phyloP scores from a whole-genome alignment of 1,284 basidiomycete genomes.

The Cryptococcus floricola region DNA sequence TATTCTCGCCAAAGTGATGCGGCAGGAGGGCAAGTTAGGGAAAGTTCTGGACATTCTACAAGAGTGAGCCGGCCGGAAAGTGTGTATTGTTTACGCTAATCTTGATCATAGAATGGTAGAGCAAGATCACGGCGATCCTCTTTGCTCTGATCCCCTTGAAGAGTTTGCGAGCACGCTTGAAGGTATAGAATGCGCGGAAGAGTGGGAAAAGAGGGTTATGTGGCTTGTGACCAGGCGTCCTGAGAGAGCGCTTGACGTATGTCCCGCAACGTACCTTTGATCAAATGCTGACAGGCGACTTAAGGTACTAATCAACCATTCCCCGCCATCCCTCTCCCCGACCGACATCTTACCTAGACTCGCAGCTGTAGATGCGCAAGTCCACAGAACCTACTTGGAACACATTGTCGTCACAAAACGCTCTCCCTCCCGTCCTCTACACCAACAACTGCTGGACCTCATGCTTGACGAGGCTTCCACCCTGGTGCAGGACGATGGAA shows the following conservation, averaged over 20 bases:
- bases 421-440: constrained; percentile 49
- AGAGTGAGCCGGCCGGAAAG: constrained; percentile 55
- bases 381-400: constrained; percentile 70
- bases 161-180: constrained; percentile 65
- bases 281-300: not conserved
- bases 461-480: constrained; percentile 32
- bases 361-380: constrained; percentile 44
- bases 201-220: constrained; percentile 69
- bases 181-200: constrained; percentile 58
- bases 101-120: constrained; percentile 60
- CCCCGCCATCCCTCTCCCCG: not conserved
- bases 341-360: constrained; percentile 15
- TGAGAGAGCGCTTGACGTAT: constrained; percentile 67
- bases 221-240: constrained; percentile 72
- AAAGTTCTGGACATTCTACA: constrained; percentile 66
- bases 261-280: constrained; percentile 11
- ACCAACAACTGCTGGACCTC: constrained; percentile 33
- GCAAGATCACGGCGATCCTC: constrained; percentile 62
- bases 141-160: constrained; percentile 64
- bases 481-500: constrained; percentile 41
- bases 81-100: not conserved
- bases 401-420: constrained; percentile 69
- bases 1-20: constrained; percentile 63
- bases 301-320: not conserved
- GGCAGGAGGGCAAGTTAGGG: constrained; percentile 57